Base-by-base conservation (phyloP, 225 moss, liverwort and hornwort species). In the Straminergon stramineum region DNA sequence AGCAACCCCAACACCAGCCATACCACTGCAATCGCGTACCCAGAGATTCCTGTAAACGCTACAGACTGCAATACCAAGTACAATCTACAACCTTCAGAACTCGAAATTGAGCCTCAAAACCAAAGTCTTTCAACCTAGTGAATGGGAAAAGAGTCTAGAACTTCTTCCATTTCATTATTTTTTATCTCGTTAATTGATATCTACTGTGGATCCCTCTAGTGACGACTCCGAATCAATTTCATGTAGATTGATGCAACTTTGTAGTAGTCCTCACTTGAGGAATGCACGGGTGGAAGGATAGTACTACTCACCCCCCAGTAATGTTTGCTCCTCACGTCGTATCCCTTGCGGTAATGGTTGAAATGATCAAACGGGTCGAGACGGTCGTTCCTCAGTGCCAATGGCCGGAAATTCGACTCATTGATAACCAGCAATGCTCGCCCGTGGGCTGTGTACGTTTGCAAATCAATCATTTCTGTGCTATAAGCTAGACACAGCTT, bases 271-370 rank as follows among this genome's bases (percentile, higher is more conserved):
- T 77, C 30, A n/a, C 5, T 63, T 27, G 53, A 39, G n/a, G 30
- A 26, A 64, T 55, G 78, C 39, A 65, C 23, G 39, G 28, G 35
- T 62, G 56, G 26, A 56, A 62, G 58, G 48, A 32, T 73, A 65
- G 57, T 34, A 24, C 24, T 85, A 58, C 93, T 85, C 68, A 96
- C 96, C 88, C 94, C 96, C 96, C 95, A 96, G 92, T 96, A 96
- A 77, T 95, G 96, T 76, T 94, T 92, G 87, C 91, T 95, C 90
- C 51, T 67, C 51, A 96, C 62, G 48, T 96, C 92, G 85, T 93
- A 96, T 18, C 96, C 96, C 73, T 81, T 91, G 78, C 93, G 93
- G 45, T 96, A 96, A 76, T 92, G 94, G 74, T 92, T 86, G 87
- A 96, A 93, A 73, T 83, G 19, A 89, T 96, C 69, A 43, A 93